Percentiles rank a stretch among this genome's conserved stretches.
These are phyloP conservation scores for Helicostylum pulchrum DNA, from an alignment of 192 early-diverging fungal genomes.

Conservation along the genomic window DNA sequence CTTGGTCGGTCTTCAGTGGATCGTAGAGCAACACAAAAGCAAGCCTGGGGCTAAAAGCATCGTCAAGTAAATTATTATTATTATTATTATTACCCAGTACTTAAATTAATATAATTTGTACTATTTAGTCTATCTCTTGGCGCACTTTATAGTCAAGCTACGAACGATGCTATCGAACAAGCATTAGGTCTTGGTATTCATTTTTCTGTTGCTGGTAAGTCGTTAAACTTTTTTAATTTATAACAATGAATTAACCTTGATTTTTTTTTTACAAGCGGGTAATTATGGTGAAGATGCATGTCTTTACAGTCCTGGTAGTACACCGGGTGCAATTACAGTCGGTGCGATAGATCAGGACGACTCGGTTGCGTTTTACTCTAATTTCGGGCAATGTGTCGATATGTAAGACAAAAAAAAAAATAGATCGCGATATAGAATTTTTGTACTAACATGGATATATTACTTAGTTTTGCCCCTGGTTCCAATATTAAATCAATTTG, in stretches of 20 bases:
- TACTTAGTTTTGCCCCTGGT: constrained; percentile 45
- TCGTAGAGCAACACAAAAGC: constrained; percentile 41
- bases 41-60: constrained; percentile 29
- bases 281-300: constrained; percentile 60
- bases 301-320: constrained; percentile 52
- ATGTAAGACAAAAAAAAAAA: constrained; percentile 29
- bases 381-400: constrained; percentile 55
- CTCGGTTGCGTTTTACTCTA: constrained; percentile 51
- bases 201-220: constrained; percentile 45
- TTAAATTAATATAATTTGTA: neutral
- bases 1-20: constrained; percentile 49
- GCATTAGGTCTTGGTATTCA: constrained; percentile 48
- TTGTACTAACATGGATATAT: neutral
- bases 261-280: constrained; percentile 37
- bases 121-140: constrained; percentile 47
- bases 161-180: constrained; percentile 46
- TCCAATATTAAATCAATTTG: constrained; percentile 54
- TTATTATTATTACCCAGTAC: neutral
- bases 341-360: constrained; percentile 65
- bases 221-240: neutral
- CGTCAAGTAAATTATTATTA: constrained; percentile 34
- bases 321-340: constrained; percentile 48
- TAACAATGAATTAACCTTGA: neutral
- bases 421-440: neutral
- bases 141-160: constrained; percentile 44